Base-by-base conservation (phyloP, 139 green algal genomes). In the Tetradesmus obliquus region DNA sequence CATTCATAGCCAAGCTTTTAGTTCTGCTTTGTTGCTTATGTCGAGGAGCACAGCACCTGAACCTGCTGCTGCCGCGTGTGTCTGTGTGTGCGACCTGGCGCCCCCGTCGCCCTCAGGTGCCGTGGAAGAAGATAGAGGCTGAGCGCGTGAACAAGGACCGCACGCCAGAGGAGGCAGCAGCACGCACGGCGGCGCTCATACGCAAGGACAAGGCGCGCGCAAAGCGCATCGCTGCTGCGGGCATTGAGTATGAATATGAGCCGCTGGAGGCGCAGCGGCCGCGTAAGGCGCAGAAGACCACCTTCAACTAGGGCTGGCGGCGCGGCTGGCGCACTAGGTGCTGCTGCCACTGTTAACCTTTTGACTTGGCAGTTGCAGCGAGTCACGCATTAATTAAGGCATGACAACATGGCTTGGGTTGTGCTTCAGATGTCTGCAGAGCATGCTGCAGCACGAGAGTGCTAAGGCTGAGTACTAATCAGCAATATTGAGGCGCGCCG, bases 221-320 rank as follows among this genome's bases (percentile, higher is more conserved):
- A 72, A 72, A 94, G 83, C 93, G 89, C 17, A 97, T 99, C 20
- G 79, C 88, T 22, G 94, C 94, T 54, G 94, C 95, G 22, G 97
- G 97, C 81, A 97, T 99, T 58, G 95, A 99, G 0, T 99, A 98
- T 84, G 93, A 97, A 13, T 99, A 98, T 82, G 86, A 95, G 12
- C 55, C 74, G 0, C 85, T 98, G 51, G 88, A 76, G 19, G 69
- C 79, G 12, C 24, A 60, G 62, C 19, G 93, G 54, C 91, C 93
- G 1, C 55, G 81, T 2, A 95, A 94, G 79, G 53, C 95, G 4
- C 93, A 93, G 76, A 95, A 94, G 90, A 88, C 60, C 81, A 88
- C 81, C 22, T 92, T 92, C 17, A 22, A 17, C 58, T 66, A 89
- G 13, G 62, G 62, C 9, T 55, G 55, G 6, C 24, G 22, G 79